Percentiles rank a stretch among this genome's conserved stretches.
phyloP scores from a whole-genome alignment of 2,329 filamentous ascomycete species.

The Cercospora beticola region DNA sequence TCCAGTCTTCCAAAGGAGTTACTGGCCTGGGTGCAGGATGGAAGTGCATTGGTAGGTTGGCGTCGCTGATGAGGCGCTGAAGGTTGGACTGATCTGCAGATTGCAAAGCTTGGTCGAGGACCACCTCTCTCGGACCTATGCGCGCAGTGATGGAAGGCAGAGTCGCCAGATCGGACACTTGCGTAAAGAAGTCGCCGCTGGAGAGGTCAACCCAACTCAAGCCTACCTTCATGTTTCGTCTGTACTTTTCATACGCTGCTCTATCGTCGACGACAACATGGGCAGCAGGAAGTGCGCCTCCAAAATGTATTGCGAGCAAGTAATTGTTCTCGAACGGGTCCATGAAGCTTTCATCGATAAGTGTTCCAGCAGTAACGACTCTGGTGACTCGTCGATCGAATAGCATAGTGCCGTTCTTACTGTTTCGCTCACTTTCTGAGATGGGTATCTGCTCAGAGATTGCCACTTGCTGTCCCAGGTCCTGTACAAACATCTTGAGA shows the following conservation, averaged over 20 bases:
- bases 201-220: slow-evolving; percentile 94
- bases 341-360: slow-evolving; percentile 98
- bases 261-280: slow-evolving; percentile 22
- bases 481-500: slow-evolving; percentile 88
- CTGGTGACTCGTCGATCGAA: slow-evolving; percentile 83
- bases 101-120: slow-evolving; percentile 62
- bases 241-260: slow-evolving; percentile 38
- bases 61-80: slow-evolving; percentile 35
- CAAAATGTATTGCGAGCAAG: slow-evolving; percentile 73
- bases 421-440: slow-evolving; percentile 56
- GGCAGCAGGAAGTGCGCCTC: slow-evolving; percentile 28
- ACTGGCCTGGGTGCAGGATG: slow-evolving; percentile 52
- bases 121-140: slow-evolving; percentile 79
- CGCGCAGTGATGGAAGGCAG: slow-evolving; percentile 80
- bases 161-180: slow-evolving; percentile 67
- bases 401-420: slow-evolving; percentile 73
- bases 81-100: slow-evolving; percentile 42
- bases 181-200: slow-evolving; percentile 90
- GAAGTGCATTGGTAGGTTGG: slow-evolving; percentile 71
- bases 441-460: slow-evolving; percentile 85
- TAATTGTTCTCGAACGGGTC: slow-evolving; percentile 94
- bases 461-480: slow-evolving; percentile 85
- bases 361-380: slow-evolving; percentile 87
- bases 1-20: slow-evolving; percentile 63
- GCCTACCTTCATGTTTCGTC: slow-evolving; percentile 56